These are phyloP conservation scores for Talaromyces sp. DNA, from an alignment of 2,329 filamentous ascomycete species.

Conservation along the genomic window DNA sequence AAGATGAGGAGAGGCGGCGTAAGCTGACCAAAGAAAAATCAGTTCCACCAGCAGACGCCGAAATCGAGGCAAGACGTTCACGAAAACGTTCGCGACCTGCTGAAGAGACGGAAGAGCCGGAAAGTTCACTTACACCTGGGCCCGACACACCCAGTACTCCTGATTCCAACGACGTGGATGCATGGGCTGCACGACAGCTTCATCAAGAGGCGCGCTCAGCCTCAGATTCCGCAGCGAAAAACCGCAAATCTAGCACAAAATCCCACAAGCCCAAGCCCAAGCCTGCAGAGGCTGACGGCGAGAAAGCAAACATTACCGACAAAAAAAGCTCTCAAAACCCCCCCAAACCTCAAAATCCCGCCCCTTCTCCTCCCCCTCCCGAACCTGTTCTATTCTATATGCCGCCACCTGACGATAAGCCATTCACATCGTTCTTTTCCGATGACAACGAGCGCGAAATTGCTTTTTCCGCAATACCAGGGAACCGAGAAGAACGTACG, in stretches of 20 bases:
- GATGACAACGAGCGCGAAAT: constrained; percentile 79
- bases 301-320: background rate
- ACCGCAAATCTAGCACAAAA: constrained; percentile 26
- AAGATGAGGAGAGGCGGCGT: constrained; percentile 81
- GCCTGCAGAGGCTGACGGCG: constrained; percentile 1
- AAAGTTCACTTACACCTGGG: constrained; percentile 43
- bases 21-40: constrained; percentile 73
- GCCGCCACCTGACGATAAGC: constrained; percentile 49
- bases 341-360: constrained; percentile 13
- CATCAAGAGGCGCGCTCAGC: constrained; percentile 69
- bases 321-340: constrained; percentile 32
- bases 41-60: constrained; percentile 9
- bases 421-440: constrained; percentile 84
- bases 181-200: constrained; percentile 72
- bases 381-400: constrained; percentile 19
- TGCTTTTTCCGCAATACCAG: constrained; percentile 60
- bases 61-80: constrained; percentile 26
- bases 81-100: constrained; percentile 27
- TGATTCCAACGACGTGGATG: constrained; percentile 71
- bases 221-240: constrained; percentile 53
- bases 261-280: constrained; percentile 17
- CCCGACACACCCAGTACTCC: constrained; percentile 45
- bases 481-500: constrained; percentile 66
- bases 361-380: constrained; percentile 15
- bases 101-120: constrained; percentile 46